Base-by-base conservation (phyloP, 768 basidiomycete species). In the Russula griseocarnosa region DNA sequence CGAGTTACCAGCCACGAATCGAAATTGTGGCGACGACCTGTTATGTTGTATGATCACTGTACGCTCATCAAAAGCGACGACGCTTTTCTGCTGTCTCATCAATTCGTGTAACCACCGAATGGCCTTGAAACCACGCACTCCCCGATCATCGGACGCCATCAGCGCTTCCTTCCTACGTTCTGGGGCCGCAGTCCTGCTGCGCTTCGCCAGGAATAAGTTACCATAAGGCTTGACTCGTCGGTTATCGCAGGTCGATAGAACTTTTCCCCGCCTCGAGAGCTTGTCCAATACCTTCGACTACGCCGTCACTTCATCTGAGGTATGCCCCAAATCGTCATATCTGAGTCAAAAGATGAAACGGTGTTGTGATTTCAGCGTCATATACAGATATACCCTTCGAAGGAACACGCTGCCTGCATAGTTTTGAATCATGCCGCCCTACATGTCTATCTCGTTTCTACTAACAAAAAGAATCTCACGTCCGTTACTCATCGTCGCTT, bases 391-490 rank as follows among this genome's bases (percentile, higher is more conserved):
- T 9, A 1, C 40, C 26, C 55, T 32, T 42, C 30, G 10, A 28
- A 22, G 2, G 3, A 30, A 24, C 40, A 28, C 18, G 24, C 28
- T 14, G 4, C 26, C 7, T 20, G 18, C 42, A 18, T 58, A 13
- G 30, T 16, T 24, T 40, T 47, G 53, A n/a, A 16, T n/a, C 22
- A 30, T 24, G n/a, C 28, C 50, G n/a, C 28, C 50, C 11, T 22
- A 10, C 28, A 32, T n/a, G 28, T n/a, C 26, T 38, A 24, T 50
- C 38, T 4, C 13, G 16, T 9, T 55, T 58, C 1, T 18, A 28
- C 36, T 28, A 20, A 16, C 20, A 9, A 59, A 53, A 38, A 64
- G 63, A 3, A 14, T 40, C 8, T 34, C 58, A 42, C 63, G 53
- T 30, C 46, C 46, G 0, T 1, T 34, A 7, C 22, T 55, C 18